These are phyloP conservation scores for Backusella psychrophila DNA, from an alignment of 192 early-diverging fungal genomes.

Conservation along the genomic window DNA sequence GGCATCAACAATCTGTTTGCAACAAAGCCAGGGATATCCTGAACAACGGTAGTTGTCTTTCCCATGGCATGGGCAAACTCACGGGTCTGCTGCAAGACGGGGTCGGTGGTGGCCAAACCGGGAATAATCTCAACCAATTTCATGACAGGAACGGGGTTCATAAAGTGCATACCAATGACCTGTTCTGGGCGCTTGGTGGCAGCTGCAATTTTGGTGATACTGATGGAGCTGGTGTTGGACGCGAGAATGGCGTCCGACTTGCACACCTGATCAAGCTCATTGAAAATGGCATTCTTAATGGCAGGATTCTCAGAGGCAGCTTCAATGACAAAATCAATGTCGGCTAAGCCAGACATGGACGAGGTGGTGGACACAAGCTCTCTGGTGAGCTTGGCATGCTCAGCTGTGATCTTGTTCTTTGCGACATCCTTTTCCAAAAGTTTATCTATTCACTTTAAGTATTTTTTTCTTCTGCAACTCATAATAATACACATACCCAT, in stretches of 20 bases:
- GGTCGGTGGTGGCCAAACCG: conserved; percentile 76
- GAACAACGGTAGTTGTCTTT: conserved; percentile 85
- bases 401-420: conserved; percentile 84
- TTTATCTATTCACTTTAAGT: conserved; percentile 52
- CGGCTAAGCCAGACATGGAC: conserved; percentile 57
- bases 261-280: conserved; percentile 66
- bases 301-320: conserved; percentile 85
- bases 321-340: conserved; percentile 90
- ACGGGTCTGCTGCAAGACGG: conserved; percentile 72
- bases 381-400: conserved; percentile 61
- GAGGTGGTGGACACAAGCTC: conserved; percentile 61
- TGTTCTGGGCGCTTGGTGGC: conserved; percentile 77
- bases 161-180: conserved; percentile 99
- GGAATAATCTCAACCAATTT: conserved; percentile 96
- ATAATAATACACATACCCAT: conserved; percentile 51
- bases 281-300: conserved; percentile 83
- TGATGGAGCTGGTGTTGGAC: conserved; percentile 97
- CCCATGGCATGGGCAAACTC: conserved; percentile 83
- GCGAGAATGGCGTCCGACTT: conserved; percentile 78
- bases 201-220: conserved; percentile 96
- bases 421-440: conserved; percentile 86
- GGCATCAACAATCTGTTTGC: conserved; percentile 98
- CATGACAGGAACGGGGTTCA: conserved; percentile 98
- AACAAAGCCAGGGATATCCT: conserved; percentile 96
- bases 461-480: too few species aligned